Percentiles rank a stretch among this genome's conserved stretches.
Evolutionary conservation across 192 early-diverging fungal genomes (phyloP).

Genomic region (Backusella morwellensis): DNA sequence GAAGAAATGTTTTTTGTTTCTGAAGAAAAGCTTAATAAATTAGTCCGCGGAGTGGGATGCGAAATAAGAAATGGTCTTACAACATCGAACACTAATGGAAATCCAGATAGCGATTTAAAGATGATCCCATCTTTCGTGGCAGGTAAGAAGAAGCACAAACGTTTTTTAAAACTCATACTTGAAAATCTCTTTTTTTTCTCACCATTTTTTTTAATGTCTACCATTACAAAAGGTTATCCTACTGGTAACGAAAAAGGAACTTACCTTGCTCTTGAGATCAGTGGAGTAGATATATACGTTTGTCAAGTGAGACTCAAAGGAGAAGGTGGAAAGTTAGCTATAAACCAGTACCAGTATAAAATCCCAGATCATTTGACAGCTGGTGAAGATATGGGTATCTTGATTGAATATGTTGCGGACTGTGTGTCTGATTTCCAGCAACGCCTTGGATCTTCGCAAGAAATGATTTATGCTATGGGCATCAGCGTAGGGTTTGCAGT

Average conservation of each 20-base stretch:
- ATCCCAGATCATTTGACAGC: constrained; percentile 65
- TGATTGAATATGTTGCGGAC: constrained; percentile 82
- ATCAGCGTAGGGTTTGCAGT: constrained; percentile 53
- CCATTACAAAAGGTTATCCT: constrained; percentile 56
- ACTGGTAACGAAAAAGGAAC: constrained; percentile 85
- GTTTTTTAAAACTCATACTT: not conserved
- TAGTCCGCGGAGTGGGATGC: constrained; percentile 45
- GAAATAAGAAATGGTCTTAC: constrained; percentile 52
- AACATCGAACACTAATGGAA: constrained; percentile 25
- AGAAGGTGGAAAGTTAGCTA: constrained; percentile 62
- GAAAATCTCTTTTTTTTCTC: not conserved
- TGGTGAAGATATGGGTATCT: constrained; percentile 42
- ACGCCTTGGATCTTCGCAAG: constrained; percentile 35
- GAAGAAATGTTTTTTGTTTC: constrained; percentile 9
- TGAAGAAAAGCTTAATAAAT: constrained; percentile 11
- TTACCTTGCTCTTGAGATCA: constrained; percentile 88
- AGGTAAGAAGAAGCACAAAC: constrained; percentile 29
- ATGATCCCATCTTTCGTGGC: constrained; percentile 92
- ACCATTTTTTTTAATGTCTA: constrained; percentile 36
- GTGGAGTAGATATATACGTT: constrained; percentile 89
- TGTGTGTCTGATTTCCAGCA: constrained; percentile 40
- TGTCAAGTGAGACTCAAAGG: constrained; percentile 84
- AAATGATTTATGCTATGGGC: constrained; percentile 43
- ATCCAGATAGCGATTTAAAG: constrained; percentile 38
- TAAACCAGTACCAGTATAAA: constrained; percentile 79